Evolutionary conservation across 768 basidiomycete species (phyloP), one percentile per base, ranked within the genome.

Genomic region (Leccinum longicurvipes): DNA sequence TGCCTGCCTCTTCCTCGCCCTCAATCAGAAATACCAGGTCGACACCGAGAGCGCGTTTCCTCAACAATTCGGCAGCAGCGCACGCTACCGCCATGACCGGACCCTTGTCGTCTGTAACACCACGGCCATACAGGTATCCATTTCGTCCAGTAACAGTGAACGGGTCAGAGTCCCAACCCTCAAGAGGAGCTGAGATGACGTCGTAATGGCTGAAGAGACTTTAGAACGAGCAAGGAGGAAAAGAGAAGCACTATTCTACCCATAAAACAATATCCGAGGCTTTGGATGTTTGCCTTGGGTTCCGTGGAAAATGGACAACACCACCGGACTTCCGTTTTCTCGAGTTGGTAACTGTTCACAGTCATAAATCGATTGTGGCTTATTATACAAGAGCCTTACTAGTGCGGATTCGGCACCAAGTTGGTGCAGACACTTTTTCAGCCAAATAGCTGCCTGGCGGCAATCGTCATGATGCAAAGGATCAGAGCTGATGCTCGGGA

Each of bases 1-100:
- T 96, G 1, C 96, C 96, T n/a, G 84, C 85, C 69, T 99, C 97
- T 68, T 97, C 97, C 68, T 98, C 96, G 0, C 97, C 97, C 72
- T 99, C 97, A 15, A 98, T 85, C 50, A 98, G 71, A 68, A 98
- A 85, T 6, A 98, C 85, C 1, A 99, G 69, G 66, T 99, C 97
- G 0, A 94, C 79, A 23, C 82, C 91, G 3, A 99, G 81, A 11
- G 85, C 81, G 1, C 93, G 79, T 12, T 77, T 76, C 25, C 84
- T 77, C 3, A 94, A 80, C 44, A 98, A 69, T 21, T 90, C 84
- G 0, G 93, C 90, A 11, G 87, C 93, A 1, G 97, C 97, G 61
- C 85, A 91, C 0, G 96, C 97, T 15, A 86, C 81, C 1, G 95
- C 93, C 57, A 98, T 79, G 46, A 97, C 87, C 0, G 97, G 97